Evolutionary conservation across 2,329 filamentous ascomycete species (phyloP).

Genomic region (Apiospora rasikravindrae): DNA sequence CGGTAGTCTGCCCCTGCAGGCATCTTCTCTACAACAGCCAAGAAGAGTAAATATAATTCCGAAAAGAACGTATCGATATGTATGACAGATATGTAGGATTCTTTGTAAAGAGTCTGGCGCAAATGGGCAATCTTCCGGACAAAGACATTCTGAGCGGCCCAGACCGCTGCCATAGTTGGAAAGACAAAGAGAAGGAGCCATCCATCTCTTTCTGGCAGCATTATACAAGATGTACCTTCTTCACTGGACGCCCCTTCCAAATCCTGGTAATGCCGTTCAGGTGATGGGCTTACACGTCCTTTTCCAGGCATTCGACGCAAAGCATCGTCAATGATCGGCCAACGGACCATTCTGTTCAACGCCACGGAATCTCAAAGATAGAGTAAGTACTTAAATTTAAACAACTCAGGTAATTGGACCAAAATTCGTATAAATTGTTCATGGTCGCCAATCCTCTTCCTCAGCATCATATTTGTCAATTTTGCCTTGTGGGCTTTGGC

Average conservation of each 20-base stretch:
- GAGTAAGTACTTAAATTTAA: neutral
- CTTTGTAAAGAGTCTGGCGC: neutral
- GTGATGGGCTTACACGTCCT: neutral
- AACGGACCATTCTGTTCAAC: neutral
- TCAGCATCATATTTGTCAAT: neutral
- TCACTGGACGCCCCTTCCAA: neutral
- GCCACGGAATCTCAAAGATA: neutral
- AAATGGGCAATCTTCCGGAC: neutral
- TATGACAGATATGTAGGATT: neutral
- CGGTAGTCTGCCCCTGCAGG: neutral
- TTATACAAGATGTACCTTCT: neutral
- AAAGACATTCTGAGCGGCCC: constrained; percentile 8
- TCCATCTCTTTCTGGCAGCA: neutral
- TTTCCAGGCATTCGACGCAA: neutral
- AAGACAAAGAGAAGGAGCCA: constrained; percentile 5
- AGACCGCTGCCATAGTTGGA: neutral
- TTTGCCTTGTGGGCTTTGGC: neutral
- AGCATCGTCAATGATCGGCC: neutral
- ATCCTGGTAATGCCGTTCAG: neutral
- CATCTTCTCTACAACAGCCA: neutral
- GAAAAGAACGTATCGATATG: neutral
- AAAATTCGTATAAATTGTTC: neutral
- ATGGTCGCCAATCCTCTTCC: neutral
- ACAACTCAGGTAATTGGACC: neutral
- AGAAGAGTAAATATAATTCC: neutral